These are phyloP conservation scores for Phytophthora cryptogea DNA, from an alignment of 352 stramenopile species.

Conservation along the genomic window DNA sequence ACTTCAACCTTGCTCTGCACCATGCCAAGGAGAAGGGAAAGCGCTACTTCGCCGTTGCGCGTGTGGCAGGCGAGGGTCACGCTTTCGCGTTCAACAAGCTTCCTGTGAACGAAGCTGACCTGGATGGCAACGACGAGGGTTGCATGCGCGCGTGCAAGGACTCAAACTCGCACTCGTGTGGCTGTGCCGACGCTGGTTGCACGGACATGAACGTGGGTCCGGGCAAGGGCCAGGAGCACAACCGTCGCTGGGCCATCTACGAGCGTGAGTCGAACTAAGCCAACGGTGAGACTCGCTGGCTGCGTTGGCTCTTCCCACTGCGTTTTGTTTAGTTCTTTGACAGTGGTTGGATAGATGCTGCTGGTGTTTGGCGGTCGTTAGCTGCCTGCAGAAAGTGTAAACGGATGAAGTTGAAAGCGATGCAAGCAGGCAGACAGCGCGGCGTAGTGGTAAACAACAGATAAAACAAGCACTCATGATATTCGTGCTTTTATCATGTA, in stretches of 20 bases:
- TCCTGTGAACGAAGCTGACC: slow-evolving; percentile 57
- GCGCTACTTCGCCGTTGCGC: slow-evolving; percentile 88
- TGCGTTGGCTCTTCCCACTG: slow-evolving; percentile 7
- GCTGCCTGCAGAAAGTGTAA: slow-evolving; percentile 31
- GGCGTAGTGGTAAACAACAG: slow-evolving; percentile 12
- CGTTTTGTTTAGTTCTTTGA: slow-evolving; percentile 32
- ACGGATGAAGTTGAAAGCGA: slow-evolving; percentile 26
- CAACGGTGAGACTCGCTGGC: background rate
- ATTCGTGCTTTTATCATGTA: slow-evolving; percentile 12
- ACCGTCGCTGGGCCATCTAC: slow-evolving; percentile 91
- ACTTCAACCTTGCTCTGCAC: slow-evolving; percentile 90
- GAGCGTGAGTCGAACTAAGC: slow-evolving; percentile 53
- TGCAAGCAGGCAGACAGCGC: slow-evolving; percentile 17
- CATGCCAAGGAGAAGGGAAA: slow-evolving; percentile 84
- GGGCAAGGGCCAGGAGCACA: slow-evolving; percentile 86
- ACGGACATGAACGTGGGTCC: slow-evolving; percentile 64
- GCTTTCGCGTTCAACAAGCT: slow-evolving; percentile 92
- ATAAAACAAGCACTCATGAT: slow-evolving; percentile 28
- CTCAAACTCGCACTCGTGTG: slow-evolving; percentile 75
- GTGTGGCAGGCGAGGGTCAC: slow-evolving; percentile 81
- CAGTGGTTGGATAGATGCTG: slow-evolving; percentile 33
- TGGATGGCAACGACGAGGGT: slow-evolving; percentile 81
- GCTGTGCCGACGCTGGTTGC: slow-evolving; percentile 85
- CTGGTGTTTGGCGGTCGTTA: slow-evolving; percentile 14
- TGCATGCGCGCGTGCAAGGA: slow-evolving; percentile 83